Evolutionary conservation across 2,329 filamentous ascomycete species (phyloP), one percentile per base, ranked within the genome.

Genomic region (Hyphodiscus sp.): DNA sequence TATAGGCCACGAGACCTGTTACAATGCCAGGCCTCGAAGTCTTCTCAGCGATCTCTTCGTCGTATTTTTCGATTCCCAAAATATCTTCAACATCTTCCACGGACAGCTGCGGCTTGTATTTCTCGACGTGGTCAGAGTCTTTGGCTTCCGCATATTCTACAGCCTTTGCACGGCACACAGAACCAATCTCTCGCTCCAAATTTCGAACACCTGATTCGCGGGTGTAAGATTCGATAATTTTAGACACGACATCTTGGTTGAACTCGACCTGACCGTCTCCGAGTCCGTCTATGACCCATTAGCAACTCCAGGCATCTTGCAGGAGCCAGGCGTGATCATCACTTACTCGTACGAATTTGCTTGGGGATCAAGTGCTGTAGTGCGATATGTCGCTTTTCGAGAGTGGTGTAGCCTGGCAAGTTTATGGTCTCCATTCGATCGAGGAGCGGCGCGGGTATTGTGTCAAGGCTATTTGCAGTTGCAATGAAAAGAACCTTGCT

Each of bases 401-500:
- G 79, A 6, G 91, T 96, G 0, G 94, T 99, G 74, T 99, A 99
- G 61, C 94, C 94, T 1, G 91, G 89, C 20, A 99, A 81, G 60
- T 88, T 82, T 51, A 99, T 96, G 7, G 86, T 95, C 73, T 99
- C 94, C 92, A 99, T 96, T 55, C 94, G 87, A 71, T 99, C 94
- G 13, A 99, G 79, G 2, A 99, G 76, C 18, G 94, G 91, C n/a
- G 91, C 78, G 1, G 94, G 91, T 51, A 99, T 99, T 0, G 91
- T 96, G 65, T 97, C 92, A 20, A 97, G 78, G 10, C 82, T 90
- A 72, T 99, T 99, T 45, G 94, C 94, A 0, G 94, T 99, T 7
- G 94, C 94, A 65, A 99, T 96, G 73, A 99, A 99, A 11, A 99
- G 79, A 20, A 99, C 89, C 72, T 95, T 96, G 73, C 90, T 95